Conservation (phyloP, 352 stramenopile genomes). For the Globisporangium emineosum region DNA sequence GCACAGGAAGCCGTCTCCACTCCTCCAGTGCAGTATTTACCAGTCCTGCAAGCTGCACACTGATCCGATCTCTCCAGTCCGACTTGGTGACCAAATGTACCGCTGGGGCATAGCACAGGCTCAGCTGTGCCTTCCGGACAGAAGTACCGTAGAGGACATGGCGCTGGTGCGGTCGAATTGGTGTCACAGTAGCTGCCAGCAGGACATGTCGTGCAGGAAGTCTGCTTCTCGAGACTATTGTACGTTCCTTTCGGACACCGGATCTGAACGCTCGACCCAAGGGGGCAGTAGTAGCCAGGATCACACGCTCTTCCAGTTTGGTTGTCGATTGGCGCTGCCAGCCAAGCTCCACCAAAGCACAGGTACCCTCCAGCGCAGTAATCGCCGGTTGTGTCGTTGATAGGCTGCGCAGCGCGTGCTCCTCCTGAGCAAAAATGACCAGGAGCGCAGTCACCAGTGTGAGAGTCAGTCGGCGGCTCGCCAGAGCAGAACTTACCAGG, state of each 20-base stretch:
- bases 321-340: constrained; percentile 48
- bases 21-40: constrained; percentile 78
- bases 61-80: constrained; percentile 41
- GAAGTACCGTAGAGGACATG: constrained; percentile 68
- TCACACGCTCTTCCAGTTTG: constrained; percentile 52
- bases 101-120: constrained; percentile 63
- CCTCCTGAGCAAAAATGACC: constrained; percentile 68
- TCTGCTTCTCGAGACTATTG: constrained; percentile 51
- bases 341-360: constrained; percentile 58
- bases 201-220: constrained; percentile 44
- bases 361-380: constrained; percentile 52
- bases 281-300: constrained; percentile 65
- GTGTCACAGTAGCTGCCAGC: constrained; percentile 67
- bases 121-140: constrained; percentile 51
- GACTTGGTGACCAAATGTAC: constrained; percentile 65
- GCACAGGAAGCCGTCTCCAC: constrained; percentile 69
- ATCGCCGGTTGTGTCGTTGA: constrained; percentile 42
- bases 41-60: constrained; percentile 66
- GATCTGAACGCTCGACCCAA: constrained; percentile 44
- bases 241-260: constrained; percentile 70
- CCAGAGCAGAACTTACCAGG: constrained; percentile 82
- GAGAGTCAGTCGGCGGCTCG: constrained; percentile 37
- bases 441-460: constrained; percentile 57
- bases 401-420: constrained; percentile 32
- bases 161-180: constrained; percentile 41